Evolutionary conservation across 2,329 filamentous ascomycete genomes (phyloP).

Genomic region (Aspergillus alliaceus): DNA sequence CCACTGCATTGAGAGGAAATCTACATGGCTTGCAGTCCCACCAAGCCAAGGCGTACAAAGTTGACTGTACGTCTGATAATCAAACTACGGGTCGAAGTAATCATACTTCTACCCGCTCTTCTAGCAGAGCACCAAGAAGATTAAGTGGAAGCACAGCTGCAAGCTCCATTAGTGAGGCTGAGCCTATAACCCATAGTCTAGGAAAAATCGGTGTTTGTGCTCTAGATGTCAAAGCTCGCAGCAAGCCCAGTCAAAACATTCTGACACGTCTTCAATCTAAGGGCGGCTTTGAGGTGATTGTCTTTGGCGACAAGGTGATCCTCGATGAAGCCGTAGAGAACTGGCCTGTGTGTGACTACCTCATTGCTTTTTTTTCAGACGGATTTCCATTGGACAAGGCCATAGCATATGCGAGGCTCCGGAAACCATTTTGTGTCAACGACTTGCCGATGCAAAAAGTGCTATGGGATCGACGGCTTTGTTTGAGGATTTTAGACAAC

Average conservation of each 20-base stretch:
- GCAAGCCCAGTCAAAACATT: constrained; percentile 96
- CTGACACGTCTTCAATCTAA: constrained; percentile 87
- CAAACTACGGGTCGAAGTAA: constrained; percentile 37
- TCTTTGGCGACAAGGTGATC: constrained; percentile 98
- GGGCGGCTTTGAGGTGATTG: constrained; percentile 91
- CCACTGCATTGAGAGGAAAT: constrained; percentile 14
- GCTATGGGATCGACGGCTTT: constrained; percentile 91
- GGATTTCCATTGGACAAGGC: constrained; percentile 97
- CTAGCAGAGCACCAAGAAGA: constrained; percentile 69
- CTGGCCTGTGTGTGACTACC: constrained; percentile 93
- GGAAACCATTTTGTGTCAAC: constrained; percentile 96
- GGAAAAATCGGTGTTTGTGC: constrained; percentile 89
- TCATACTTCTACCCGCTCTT: constrained; percentile 50
- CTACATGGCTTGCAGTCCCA: constrained; percentile 10
- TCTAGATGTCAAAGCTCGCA: constrained; percentile 90
- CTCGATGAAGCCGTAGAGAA: constrained; percentile 95
- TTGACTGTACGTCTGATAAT: constrained; percentile 25
- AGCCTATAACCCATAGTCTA: constrained; percentile 49
- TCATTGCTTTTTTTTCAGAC: constrained; percentile 98
- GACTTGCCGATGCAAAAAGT: constrained; percentile 97
- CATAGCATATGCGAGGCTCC: constrained; percentile 87
- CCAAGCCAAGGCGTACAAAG: constrained; percentile 16
- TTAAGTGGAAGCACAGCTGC: constrained; percentile 80
- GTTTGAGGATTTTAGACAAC: constrained; percentile 81
- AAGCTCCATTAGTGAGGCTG: constrained; percentile 70